Base-by-base conservation (phyloP, 2,329 filamentous ascomycete genomes). In the Neofusicoccum sp. region DNA sequence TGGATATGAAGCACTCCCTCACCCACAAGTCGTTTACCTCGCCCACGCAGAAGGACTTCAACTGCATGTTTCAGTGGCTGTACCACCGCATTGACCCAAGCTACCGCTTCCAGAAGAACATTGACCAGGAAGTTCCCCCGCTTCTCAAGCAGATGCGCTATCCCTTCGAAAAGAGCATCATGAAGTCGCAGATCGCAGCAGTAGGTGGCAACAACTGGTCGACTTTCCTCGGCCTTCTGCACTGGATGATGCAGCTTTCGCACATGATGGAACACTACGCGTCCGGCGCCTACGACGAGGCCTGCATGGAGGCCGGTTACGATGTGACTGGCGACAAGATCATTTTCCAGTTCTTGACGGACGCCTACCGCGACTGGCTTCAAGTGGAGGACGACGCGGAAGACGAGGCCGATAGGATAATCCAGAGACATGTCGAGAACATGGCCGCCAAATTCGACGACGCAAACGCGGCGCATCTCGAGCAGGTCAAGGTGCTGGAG, bases 161-260 rank as follows among this genome's bases (percentile, higher is more conserved):
- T 73, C 95, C 95, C 0, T 99, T 93, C 73, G 93, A 97, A 71
- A 92, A 93, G 77, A 93, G 89, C 71, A 98, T 99, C 70, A 97
- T 93, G 61, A 99, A 98, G 77, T 97, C 92, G 59, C 93, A 97
- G 73, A 92, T 99, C 64, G 88, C 92, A 0, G 95, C 96, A 1
- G 95, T 98, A 0, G 95, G 95, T 67, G 94, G 93, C 2, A 93
- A 97, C 77, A 98, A 98, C 74, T 99, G 95, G 95, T 90, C 90
- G 66, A 95, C 92, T 0, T 98, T 99, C 71, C 81, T 99, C 11
- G 95, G 93, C 0, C 81, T 99, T 74, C 83, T 99, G 56, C 93
- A 99, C 79, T 99, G 95, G 95, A 94, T 99, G 88, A 97, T 99
- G 94, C 93, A 98, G 77, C 82, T 99, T 58, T 92, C 92, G 4